These are phyloP conservation scores for Mycena olivaceomarginata DNA, from an alignment of 768 basidiomycete species.

Conservation along the genomic window DNA sequence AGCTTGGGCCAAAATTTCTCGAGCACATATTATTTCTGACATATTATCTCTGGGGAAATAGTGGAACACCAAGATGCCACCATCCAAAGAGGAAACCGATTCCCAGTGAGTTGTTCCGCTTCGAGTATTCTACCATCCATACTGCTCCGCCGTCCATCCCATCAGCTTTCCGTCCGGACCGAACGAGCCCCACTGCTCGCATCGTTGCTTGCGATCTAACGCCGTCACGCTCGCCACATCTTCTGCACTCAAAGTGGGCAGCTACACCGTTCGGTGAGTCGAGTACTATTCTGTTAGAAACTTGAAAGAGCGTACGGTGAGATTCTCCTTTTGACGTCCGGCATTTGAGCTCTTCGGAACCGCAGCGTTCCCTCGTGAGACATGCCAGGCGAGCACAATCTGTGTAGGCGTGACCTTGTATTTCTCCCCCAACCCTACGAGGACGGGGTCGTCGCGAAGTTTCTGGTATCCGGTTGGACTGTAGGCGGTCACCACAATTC, in stretches of 20 bases:
- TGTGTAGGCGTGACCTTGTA: conserved; percentile 67
- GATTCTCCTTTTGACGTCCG: conserved; percentile 69
- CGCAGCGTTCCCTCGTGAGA: conserved; percentile 65
- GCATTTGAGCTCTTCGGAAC: conserved; percentile 70
- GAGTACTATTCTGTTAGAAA: no score
- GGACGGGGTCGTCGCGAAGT: conserved; percentile 67
- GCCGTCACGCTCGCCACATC: conserved; percentile 21
- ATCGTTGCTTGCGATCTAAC: conserved; percentile 20
- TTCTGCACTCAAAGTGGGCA: conserved; percentile 20
- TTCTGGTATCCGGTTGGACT: conserved; percentile 65
- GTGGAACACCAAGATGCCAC: no score
- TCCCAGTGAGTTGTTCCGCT: no score
- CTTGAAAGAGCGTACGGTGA: conserved; percentile 47
- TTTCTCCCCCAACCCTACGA: conserved; percentile 66
- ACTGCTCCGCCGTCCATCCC: conserved; percentile 28
- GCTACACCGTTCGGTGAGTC: neutral
- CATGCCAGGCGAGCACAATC: conserved; percentile 73
- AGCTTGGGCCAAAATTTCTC: no score
- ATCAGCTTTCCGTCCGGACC: conserved; percentile 14
- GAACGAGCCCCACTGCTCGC: neutral
- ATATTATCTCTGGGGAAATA: no score
- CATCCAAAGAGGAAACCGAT: no score
- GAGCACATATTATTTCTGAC: no score
- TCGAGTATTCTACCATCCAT: conserved; percentile 20
- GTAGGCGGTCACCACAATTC: conserved; percentile 70